These are phyloP conservation scores for Urochloa ruziziensis DNA, from an alignment of 176 grass and related monocot species.

Conservation along the genomic window DNA sequence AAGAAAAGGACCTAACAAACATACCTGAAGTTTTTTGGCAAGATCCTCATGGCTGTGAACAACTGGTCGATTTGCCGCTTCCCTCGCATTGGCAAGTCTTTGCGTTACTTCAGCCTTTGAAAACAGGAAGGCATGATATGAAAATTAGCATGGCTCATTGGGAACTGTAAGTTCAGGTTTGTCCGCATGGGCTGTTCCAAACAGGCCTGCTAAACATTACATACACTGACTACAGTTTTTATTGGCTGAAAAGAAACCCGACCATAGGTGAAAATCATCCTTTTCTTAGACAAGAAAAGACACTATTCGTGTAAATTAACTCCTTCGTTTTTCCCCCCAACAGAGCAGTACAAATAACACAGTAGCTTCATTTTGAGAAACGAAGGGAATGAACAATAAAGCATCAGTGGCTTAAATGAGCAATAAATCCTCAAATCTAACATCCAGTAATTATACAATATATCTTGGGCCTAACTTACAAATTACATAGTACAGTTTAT, in stretches of 20 bases:
- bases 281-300: not conserved
- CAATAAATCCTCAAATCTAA: not conserved
- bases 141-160: slow-evolving; percentile 14
- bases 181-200: not conserved
- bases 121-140: not conserved
- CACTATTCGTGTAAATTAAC: not conserved
- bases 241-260: not conserved
- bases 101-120: slow-evolving; percentile 82
- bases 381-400: not conserved
- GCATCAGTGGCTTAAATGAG: not conserved
- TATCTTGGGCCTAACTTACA: not conserved
- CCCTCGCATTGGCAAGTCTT: slow-evolving; percentile 78
- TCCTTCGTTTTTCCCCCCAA: not conserved
- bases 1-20: slow-evolving; percentile 14
- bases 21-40: slow-evolving; percentile 87
- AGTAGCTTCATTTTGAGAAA: not conserved
- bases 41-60: slow-evolving; percentile 93
- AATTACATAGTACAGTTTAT: not conserved
- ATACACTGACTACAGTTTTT: not conserved
- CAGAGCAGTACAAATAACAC: not conserved
- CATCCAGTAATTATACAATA: not conserved
- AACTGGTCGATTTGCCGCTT: slow-evolving; percentile 65
- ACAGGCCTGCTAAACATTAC: not conserved
- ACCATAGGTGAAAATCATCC: not conserved
- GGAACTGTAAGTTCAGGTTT: not conserved